Evolutionary conservation across 1,284 basidiomycete genomes (phyloP).

Genomic region (Puccinia horiana): DNA sequence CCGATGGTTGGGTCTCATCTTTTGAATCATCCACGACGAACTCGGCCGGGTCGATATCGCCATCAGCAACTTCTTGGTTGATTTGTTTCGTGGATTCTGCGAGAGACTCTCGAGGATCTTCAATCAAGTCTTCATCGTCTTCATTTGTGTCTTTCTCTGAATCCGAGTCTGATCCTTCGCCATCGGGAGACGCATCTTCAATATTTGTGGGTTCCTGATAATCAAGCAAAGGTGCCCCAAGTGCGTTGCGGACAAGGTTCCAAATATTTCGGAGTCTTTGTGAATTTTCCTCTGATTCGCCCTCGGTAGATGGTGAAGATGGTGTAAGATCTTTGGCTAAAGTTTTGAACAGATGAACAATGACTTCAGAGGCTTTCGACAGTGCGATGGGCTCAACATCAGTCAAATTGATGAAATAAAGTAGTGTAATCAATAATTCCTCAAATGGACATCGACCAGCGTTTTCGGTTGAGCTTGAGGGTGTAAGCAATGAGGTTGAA

Average conservation of each 20-base stretch:
- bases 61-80: neutral
- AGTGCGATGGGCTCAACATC: conserved; percentile 39
- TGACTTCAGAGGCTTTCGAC: conserved; percentile 39
- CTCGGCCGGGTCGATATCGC: conserved; percentile 15
- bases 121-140: neutral
- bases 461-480: conserved; percentile 16
- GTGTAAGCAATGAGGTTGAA: conserved; percentile 44
- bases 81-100: neutral
- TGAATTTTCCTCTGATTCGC: conserved; percentile 8
- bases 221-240: conserved; percentile 35
- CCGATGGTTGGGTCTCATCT: neutral
- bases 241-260: conserved; percentile 38
- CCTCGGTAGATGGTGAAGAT: neutral
- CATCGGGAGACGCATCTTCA: neutral
- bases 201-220: neutral
- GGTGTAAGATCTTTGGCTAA: conserved; percentile 42
- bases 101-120: neutral
- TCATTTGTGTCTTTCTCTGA: neutral
- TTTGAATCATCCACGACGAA: neutral
- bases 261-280: conserved; percentile 39
- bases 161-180: conserved; percentile 16
- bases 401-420: conserved; percentile 44
- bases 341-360: conserved; percentile 49
- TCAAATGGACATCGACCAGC: conserved; percentile 38
- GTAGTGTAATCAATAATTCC: conserved; percentile 35